A percentile compares a stretch with the other conserved stretches of the same genome.
phyloP scores from a whole-genome alignment of 495 filamentous ascomycete species.

The Hyaloscypha variabilis region DNA sequence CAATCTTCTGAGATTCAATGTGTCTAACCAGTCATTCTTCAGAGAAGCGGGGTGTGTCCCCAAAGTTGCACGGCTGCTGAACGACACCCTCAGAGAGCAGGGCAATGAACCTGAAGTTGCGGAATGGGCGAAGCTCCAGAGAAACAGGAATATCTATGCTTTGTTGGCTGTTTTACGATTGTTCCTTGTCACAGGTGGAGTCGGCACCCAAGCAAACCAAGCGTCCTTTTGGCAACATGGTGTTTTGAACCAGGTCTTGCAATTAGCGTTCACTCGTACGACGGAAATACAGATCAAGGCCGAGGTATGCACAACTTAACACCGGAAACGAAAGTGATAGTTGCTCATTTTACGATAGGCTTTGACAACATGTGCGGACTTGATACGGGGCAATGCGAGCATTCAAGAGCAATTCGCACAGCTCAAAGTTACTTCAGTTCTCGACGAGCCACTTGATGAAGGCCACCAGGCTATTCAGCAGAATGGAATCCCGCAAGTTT shows the following conservation, averaged over 20 bases:
- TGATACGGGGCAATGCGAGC: conserved; percentile 78
- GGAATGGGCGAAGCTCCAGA: conserved; percentile 74
- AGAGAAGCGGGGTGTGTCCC: conserved; percentile 85
- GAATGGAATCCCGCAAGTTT: conserved; percentile 64
- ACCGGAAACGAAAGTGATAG: background rate
- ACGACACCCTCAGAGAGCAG: conserved; percentile 59
- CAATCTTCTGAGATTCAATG: conserved; percentile 86
- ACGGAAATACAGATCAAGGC: conserved; percentile 78
- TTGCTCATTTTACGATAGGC: conserved; percentile 53
- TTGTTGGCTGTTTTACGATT: conserved; percentile 81
- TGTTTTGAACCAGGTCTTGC: conserved; percentile 78
- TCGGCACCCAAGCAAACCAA: conserved; percentile 83
- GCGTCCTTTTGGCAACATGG: conserved; percentile 80
- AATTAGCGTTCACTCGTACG: conserved; percentile 78
- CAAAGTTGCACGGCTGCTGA: conserved; percentile 70
- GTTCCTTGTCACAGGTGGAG: conserved; percentile 79
- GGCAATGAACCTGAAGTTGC: conserved; percentile 63
- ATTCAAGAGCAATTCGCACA: conserved; percentile 90
- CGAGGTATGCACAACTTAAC: conserved; percentile 57
- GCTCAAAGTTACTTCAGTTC: conserved; percentile 65
- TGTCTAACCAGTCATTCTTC: conserved; percentile 92
- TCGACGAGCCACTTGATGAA: conserved; percentile 44
- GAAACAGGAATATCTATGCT: conserved; percentile 91
- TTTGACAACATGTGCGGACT: conserved; percentile 80
- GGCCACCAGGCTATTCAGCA: conserved; percentile 46